Percentiles rank a stretch among this genome's conserved stretches.
Evolutionary conservation across 768 basidiomycete genomes (phyloP).

Genomic region (Auriscalpium vulgare): DNA sequence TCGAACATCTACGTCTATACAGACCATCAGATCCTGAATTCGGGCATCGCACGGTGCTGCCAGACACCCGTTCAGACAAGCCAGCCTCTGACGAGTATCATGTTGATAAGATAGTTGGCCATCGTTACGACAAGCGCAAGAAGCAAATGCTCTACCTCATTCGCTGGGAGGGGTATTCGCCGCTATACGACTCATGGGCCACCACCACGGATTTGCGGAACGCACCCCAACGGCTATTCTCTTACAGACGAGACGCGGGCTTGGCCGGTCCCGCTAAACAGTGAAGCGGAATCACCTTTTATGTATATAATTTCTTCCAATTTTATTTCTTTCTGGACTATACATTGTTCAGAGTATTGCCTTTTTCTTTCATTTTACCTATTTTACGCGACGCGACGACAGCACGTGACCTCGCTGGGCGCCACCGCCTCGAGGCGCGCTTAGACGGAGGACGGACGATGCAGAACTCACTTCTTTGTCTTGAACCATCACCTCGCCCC

Average conservation of each 20-base stretch:
- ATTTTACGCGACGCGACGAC: no score
- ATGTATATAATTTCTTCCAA: no score
- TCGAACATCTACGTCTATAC: slow-evolving; percentile 18
- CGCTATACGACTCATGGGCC: slow-evolving; percentile 11
- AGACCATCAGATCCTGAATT: slow-evolving; percentile 10
- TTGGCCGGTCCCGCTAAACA: neutral
- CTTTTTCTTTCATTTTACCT: no score
- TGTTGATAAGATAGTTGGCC: neutral
- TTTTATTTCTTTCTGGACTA: no score
- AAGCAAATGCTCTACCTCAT: slow-evolving; percentile 4
- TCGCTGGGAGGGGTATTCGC: slow-evolving; percentile 10
- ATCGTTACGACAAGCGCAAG: neutral
- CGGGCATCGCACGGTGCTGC: neutral
- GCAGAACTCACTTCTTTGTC: no score
- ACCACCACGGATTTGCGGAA: neutral
- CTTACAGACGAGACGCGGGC: neutral
- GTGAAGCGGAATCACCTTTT: no score
- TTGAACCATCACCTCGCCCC: no score
- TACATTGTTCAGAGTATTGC: no score
- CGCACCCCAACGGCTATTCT: neutral
- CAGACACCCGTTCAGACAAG: neutral
- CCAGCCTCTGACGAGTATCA: slow-evolving; percentile 1
- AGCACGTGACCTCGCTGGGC: no score
- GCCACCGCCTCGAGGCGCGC: no score
- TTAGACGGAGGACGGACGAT: no score